Percentiles rank a stretch among this genome's conserved stretches.
These are phyloP conservation scores for Penicillium canescens DNA, from an alignment of 495 filamentous ascomycete species.

Conservation along the genomic window DNA sequence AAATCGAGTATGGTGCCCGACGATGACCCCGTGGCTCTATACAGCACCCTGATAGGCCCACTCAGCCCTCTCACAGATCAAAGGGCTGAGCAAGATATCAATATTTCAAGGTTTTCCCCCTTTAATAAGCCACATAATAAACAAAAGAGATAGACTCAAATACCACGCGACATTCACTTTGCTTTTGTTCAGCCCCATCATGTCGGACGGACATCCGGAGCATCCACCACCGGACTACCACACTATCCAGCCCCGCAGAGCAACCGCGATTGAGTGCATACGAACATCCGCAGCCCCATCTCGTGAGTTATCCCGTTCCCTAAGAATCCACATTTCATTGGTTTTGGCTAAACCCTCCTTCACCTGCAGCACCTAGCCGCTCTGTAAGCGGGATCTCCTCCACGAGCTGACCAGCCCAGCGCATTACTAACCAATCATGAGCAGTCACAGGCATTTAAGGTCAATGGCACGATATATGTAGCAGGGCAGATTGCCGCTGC, in stretches of 20 bases:
- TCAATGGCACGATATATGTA: constrained; percentile 1
- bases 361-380: background rate
- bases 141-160: background rate
- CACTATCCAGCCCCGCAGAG: background rate
- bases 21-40: background rate
- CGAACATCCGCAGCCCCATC: background rate
- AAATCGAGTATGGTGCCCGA: too few relatives aligned
- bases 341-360: background rate
- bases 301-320: background rate
- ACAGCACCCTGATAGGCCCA: background rate
- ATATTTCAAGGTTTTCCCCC: background rate
- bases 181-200: background rate
- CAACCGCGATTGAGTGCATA: background rate
- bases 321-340: background rate
- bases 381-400: background rate
- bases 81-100: background rate
- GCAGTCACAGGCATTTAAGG: constrained; percentile 3
- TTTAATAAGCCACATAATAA: too few relatives aligned
- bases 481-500: background rate
- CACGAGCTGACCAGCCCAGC: background rate
- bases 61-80: background rate
- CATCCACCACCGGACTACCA: background rate
- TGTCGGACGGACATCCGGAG: background rate
- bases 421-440: background rate
- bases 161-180: background rate